Percentiles rank a stretch among this genome's conserved stretches.
phyloP scores from a whole-genome alignment of 2,329 filamentous ascomycete species.

The Botrytis fragariae region DNA sequence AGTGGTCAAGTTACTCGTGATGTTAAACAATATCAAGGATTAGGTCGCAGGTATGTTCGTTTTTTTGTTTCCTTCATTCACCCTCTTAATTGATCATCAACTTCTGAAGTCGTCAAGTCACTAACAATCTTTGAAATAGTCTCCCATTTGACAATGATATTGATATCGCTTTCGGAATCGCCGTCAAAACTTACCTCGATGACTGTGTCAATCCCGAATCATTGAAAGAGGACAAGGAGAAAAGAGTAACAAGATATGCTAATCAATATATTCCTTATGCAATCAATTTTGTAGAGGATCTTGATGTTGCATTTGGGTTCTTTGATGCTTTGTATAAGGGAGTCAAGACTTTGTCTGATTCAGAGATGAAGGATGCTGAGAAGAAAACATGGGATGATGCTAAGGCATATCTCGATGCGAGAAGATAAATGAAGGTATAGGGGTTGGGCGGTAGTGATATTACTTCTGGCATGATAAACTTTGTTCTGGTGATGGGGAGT shows the following conservation, averaged over 20 bases:
- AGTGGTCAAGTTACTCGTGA: conserved; percentile 76
- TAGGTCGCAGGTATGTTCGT: conserved; percentile 65
- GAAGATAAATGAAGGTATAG: conserved; percentile 26
- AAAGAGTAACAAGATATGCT: conserved; percentile 43
- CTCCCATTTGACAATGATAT: conserved; percentile 68
- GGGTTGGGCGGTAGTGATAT: conserved; percentile 34
- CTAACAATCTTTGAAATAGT: conserved; percentile 37
- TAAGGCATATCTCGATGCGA: conserved; percentile 47
- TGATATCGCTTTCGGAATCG: conserved; percentile 74
- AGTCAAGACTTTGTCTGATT: conserved; percentile 52
- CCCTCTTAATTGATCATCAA: background rate
- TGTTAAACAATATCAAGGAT: conserved; percentile 54
- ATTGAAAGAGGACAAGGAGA: conserved; percentile 46
- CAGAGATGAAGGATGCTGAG: conserved; percentile 48
- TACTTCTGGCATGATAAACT: background rate
- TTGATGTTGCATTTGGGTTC: conserved; percentile 56
- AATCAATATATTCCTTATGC: conserved; percentile 59
- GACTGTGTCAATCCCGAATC: conserved; percentile 62
- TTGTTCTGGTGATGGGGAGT: background rate
- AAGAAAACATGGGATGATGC: conserved; percentile 56
- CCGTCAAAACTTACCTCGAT: conserved; percentile 75
- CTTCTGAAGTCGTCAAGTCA: background rate
- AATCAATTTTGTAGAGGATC: conserved; percentile 57
- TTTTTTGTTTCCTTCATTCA: conserved; percentile 1
- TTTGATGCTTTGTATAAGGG: conserved; percentile 57